Base-by-base conservation (phyloP, 441 rosid genomes). In the Aquilaria agallochum region DNA sequence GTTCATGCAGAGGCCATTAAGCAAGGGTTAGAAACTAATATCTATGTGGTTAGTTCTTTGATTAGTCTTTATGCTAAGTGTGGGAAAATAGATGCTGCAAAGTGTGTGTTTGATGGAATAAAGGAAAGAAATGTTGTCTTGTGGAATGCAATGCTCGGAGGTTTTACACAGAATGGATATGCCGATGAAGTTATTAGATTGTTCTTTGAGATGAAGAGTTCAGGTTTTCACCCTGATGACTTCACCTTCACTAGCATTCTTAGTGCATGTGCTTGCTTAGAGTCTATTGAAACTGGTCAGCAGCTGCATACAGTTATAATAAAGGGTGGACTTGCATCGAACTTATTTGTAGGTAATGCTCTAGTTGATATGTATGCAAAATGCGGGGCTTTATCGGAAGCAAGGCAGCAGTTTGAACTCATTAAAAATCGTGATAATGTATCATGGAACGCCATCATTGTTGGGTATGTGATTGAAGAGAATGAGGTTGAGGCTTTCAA, bases 331-430 rank as follows among this genome's bases (percentile, higher is more conserved):
- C 67, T 82, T 60, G 68, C 83, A 7, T 51, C 80, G 27, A 86
- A 90, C 65, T 75, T 93, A 58, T 93, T 79, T 64, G 90, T 90
- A 10, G 92, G 89, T 62, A 93, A 93, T 75, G 97, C 97, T 36
- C 72, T 93, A 75, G 77, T 93, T 57, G 97, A 90, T 71, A 90
- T 90, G 97, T 93, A 93, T 76, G 96, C 98, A 15, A 93, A 93
- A 78, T 83, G 84, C n/a, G 85, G 96, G 64, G 82, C 74, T 60
- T 78, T 86, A 34, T 58, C 74, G 53, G 92, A 93, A 63, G 93
- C 97, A 51, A 86, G 91, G 67, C 61, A 74, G 46, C 82, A 80
- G 70, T 90, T 93, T 74, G 96, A 93, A 71, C 69, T 60, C 46
- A 80, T 90, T 70, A 61, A 66, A 62, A 71, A 61, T 62, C 78